Evolutionary conservation across 2,329 filamentous ascomycete genomes (phyloP).

Genomic region (Ophiostoma pallidulum): DNA sequence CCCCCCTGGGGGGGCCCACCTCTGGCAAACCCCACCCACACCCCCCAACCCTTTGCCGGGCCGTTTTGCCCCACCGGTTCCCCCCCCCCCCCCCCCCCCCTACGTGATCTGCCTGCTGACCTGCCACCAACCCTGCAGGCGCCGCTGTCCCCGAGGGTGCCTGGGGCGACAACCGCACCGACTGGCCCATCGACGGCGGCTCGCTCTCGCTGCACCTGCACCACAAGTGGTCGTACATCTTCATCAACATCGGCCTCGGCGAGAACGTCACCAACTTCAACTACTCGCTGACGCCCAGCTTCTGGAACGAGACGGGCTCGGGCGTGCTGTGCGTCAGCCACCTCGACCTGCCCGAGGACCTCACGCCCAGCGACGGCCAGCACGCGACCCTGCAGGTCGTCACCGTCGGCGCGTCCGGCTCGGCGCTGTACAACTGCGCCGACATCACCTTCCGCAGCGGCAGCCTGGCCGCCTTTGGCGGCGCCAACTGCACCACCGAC

Average conservation of each 20-base stretch:
- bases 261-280: conserved; percentile 54
- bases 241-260: conserved; percentile 41
- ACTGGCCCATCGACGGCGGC: conserved; percentile 44
- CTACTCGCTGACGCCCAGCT: conserved; percentile 52
- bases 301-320: conserved; percentile 48
- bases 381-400: conserved; percentile 61
- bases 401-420: conserved; percentile 46
- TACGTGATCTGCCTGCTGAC: neutral
- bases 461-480: conserved; percentile 35
- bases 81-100: no score
- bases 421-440: conserved; percentile 65
- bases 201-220: conserved; percentile 39
- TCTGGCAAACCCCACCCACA: no score
- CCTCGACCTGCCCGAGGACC: conserved; percentile 41
- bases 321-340: conserved; percentile 58
- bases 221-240: conserved; percentile 44
- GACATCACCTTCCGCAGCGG: conserved; percentile 56
- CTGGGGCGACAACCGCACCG: conserved; percentile 34
- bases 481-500: conserved; percentile 47
- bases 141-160: conserved; percentile 35
- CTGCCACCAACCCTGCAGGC: conserved; percentile 25
- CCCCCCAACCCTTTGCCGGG: no score
- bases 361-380: conserved; percentile 49
- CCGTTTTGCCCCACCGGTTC: no score
- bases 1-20: no score